A percentile compares a stretch with the other conserved stretches of the same genome.
Conservation (phyloP, 495 filamentous ascomycete species). For the Aspergillus biplanus region DNA sequence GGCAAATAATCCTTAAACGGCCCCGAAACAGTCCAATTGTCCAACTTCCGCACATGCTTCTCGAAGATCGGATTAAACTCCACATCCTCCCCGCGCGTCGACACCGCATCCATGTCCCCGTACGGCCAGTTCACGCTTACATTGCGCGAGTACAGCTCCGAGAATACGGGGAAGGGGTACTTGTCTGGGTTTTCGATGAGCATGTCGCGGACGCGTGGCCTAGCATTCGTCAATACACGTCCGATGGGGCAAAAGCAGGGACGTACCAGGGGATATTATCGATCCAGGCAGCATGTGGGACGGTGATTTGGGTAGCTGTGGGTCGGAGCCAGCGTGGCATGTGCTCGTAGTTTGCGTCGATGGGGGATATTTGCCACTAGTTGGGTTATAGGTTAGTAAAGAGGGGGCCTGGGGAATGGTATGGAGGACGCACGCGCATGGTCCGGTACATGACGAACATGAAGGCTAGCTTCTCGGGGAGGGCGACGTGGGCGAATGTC, state of each 20-base stretch:
- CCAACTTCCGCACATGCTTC: constrained; percentile 13
- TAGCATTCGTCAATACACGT: no score
- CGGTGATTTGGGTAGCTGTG: constrained; percentile 14
- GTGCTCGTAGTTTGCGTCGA: constrained; percentile 4
- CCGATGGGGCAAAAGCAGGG: no score
- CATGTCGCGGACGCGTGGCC: constrained; percentile 20
- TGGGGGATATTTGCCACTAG: constrained; percentile 16
- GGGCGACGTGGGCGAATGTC: constrained; percentile 11
- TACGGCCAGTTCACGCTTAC: constrained; percentile 17
- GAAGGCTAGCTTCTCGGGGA: constrained; percentile 17
- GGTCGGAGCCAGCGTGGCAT: constrained; percentile 19
- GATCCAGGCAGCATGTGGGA: constrained; percentile 20
- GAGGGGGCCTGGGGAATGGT: no score
- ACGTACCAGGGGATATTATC: constrained; percentile 23
- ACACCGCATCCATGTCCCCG: constrained; percentile 11
- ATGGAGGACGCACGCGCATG: constrained; percentile 8
- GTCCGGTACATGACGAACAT: constrained; percentile 19
- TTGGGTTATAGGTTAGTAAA: no score
- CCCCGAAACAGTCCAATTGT: constrained; percentile 15
- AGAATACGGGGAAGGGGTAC: constrained; percentile 19
- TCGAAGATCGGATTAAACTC: constrained; percentile 20
- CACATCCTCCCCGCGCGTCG: background rate
- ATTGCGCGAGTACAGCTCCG: constrained; percentile 19
- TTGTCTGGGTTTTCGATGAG: constrained; percentile 15
- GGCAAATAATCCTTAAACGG: constrained; percentile 16